Evolutionary conservation across 768 basidiomycete species (phyloP).

Genomic region (Phlebiopsis gigantea): DNA sequence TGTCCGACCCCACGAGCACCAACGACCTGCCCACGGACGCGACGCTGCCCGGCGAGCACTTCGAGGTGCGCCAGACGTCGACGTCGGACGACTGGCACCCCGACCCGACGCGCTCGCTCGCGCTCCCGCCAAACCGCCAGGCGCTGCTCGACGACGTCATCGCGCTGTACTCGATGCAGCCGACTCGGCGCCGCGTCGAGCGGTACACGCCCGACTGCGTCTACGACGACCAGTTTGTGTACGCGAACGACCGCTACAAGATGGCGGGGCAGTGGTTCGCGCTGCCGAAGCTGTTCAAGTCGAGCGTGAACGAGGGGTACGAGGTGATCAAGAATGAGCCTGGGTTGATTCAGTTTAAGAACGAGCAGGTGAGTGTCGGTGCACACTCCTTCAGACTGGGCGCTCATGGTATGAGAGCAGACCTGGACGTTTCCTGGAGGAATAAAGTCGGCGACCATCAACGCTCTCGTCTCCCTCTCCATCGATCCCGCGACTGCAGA

Average conservation of each 20-base stretch:
- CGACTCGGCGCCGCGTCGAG: constrained; percentile 33
- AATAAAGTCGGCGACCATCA: constrained; percentile 34
- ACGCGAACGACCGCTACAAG: constrained; percentile 36
- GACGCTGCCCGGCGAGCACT: constrained; percentile 30
- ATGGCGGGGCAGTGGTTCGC: constrained; percentile 39
- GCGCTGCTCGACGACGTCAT: constrained; percentile 35
- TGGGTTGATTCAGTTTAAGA: constrained; percentile 37
- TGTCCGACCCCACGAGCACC: background rate
- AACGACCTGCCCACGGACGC: constrained; percentile 21
- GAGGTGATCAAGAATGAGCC: constrained; percentile 32
- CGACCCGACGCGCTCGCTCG: constrained; percentile 31
- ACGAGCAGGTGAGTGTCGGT: constrained; percentile 29
- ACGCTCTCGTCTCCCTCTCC: constrained; percentile 34
- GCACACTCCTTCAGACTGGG: background rate
- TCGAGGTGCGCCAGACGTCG: constrained; percentile 33
- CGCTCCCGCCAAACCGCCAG: constrained; percentile 33
- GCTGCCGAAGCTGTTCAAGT: constrained; percentile 33
- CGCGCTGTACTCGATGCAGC: constrained; percentile 34
- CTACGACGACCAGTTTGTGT: constrained; percentile 35
- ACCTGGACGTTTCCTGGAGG: constrained; percentile 35
- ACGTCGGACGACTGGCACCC: constrained; percentile 29
- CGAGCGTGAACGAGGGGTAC: constrained; percentile 31
- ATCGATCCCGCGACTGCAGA: constrained; percentile 35
- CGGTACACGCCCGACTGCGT: constrained; percentile 30
- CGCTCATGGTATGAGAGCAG: constrained; percentile 15